Evolutionary conservation across 2,329 filamentous ascomycete genomes (phyloP).

Genomic region (Cordyceps militaris): DNA sequence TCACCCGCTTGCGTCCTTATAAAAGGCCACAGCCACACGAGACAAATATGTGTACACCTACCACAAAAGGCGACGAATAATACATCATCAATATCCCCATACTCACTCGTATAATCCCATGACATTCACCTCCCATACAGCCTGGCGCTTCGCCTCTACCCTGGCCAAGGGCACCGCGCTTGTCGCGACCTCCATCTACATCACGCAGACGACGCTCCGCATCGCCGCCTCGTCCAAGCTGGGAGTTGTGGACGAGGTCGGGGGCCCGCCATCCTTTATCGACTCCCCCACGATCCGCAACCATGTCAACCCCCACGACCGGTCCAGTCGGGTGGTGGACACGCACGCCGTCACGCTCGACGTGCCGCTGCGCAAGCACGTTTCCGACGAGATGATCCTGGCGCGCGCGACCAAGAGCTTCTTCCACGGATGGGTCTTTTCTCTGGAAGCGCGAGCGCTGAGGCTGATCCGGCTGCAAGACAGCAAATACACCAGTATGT

Average conservation of each 20-base stretch:
- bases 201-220: not conserved
- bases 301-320: constrained; percentile 22
- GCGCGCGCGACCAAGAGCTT: constrained; percentile 24
- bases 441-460: constrained; percentile 19
- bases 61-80: not conserved
- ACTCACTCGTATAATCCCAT: not conserved
- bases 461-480: not conserved
- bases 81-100: not conserved
- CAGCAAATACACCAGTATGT: constrained; percentile 2
- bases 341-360: constrained; percentile 20
- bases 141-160: not conserved
- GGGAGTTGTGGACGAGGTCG: not conserved
- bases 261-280: not conserved
- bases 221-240: not conserved
- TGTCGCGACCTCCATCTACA: not conserved
- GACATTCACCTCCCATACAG: not conserved
- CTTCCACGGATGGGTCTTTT: constrained; percentile 25
- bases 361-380: constrained; percentile 7
- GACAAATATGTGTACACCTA: not conserved
- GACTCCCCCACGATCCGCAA: constrained; percentile 6
- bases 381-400: constrained; percentile 23
- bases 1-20: not conserved
- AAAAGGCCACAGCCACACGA: not conserved
- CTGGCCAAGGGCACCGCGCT: not conserved
- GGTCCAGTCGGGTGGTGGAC: constrained; percentile 15